Conservation (phyloP, 1,139 yeast genomes). For the Hyphopichia buzzinii region DNA sequence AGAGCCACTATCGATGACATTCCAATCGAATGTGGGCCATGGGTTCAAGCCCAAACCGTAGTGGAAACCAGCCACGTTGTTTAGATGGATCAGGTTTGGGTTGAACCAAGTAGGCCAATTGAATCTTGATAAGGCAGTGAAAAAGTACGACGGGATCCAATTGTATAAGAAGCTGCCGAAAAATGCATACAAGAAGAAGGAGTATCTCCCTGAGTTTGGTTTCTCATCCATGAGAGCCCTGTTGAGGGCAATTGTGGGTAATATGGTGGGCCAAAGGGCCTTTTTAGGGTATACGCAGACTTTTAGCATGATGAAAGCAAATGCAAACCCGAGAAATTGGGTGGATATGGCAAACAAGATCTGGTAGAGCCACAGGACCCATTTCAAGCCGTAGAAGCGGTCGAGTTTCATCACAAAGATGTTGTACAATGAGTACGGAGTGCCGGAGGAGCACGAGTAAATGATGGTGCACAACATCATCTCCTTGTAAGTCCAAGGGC, state of each 20-base stretch:
- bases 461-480: slow-evolving; percentile 40
- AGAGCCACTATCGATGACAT: slow-evolving; percentile 35
- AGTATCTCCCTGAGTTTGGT: slow-evolving; percentile 23
- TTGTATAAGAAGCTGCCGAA: slow-evolving; percentile 36
- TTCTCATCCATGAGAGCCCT: slow-evolving; percentile 39
- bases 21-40: slow-evolving; percentile 47
- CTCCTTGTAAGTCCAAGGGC: slow-evolving; percentile 35
- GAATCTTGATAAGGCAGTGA: slow-evolving; percentile 40
- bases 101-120: slow-evolving; percentile 51
- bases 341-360: slow-evolving; percentile 37
- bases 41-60: slow-evolving; percentile 46
- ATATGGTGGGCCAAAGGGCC: slow-evolving; percentile 47
- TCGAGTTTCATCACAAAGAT: slow-evolving; percentile 47
- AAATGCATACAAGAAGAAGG: slow-evolving; percentile 37
- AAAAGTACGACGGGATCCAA: slow-evolving; percentile 44
- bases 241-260: slow-evolving; percentile 46
- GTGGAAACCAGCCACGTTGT: slow-evolving; percentile 37
- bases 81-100: slow-evolving; percentile 39
- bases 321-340: slow-evolving; percentile 47
- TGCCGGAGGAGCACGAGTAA: slow-evolving; percentile 44
- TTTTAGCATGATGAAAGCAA: slow-evolving; percentile 45
- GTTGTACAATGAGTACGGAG: slow-evolving; percentile 45
- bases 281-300: slow-evolving; percentile 45
- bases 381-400: slow-evolving; percentile 41
- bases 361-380: slow-evolving; percentile 44